These are phyloP conservation scores for Ceratocystis albifundus DNA, from an alignment of 2,329 filamentous ascomycete genomes.

Conservation along the genomic window DNA sequence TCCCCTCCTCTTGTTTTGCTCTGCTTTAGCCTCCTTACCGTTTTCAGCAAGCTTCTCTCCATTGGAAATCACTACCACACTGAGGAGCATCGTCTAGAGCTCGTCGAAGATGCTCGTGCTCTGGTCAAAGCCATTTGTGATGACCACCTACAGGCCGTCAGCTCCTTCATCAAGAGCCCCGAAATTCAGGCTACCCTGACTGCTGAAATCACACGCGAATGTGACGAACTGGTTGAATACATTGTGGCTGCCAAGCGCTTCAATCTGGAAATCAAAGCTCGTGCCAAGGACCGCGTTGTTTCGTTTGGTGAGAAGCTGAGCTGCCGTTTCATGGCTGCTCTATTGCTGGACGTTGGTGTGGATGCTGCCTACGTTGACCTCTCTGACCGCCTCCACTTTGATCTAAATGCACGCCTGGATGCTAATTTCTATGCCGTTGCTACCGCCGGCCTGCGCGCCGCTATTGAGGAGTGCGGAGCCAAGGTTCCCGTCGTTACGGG, in stretches of 20 bases:
- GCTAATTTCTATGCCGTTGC: slow-evolving; percentile 59
- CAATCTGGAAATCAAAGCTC: slow-evolving; percentile 63
- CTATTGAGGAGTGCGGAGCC: slow-evolving; percentile 52
- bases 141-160: slow-evolving; percentile 68
- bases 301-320: slow-evolving; percentile 94
- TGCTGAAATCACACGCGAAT: slow-evolving; percentile 63
- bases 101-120: slow-evolving; percentile 54
- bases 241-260: slow-evolving; percentile 52
- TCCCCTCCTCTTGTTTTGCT: not conserved
- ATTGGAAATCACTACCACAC: slow-evolving; percentile 43
- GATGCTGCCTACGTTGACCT: slow-evolving; percentile 85
- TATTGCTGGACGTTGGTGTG: slow-evolving; percentile 71
- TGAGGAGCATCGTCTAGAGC: slow-evolving; percentile 41
- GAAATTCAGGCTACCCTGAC: slow-evolving; percentile 48
- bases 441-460: slow-evolving; percentile 48
- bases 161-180: slow-evolving; percentile 47
- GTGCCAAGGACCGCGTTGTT: slow-evolving; percentile 76
- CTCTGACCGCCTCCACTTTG: slow-evolving; percentile 65
- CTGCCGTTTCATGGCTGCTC: slow-evolving; percentile 77
- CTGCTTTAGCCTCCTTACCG: slow-evolving; percentile 39
- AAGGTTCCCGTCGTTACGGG: slow-evolving; percentile 74
- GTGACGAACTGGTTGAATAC: slow-evolving; percentile 66
- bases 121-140: slow-evolving; percentile 70
- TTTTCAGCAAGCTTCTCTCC: slow-evolving; percentile 46
- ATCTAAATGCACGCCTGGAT: slow-evolving; percentile 48